Evolutionary conservation across 2,329 filamentous ascomycete species (phyloP), one percentile per base, ranked within the genome.

Genomic region (Chaetothyriales sp.): DNA sequence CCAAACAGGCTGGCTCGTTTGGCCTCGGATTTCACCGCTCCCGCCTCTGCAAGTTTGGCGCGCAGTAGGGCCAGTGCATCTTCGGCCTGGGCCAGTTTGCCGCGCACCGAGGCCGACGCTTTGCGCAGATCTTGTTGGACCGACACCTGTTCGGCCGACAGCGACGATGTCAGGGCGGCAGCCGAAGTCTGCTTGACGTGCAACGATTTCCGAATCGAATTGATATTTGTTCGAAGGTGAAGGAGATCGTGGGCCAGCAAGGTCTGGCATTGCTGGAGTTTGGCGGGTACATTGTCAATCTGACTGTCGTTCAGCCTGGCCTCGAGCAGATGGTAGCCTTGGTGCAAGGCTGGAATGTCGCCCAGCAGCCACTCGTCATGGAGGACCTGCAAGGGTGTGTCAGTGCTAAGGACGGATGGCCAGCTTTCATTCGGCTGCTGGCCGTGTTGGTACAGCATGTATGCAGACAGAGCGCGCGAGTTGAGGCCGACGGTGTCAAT

Each of bases 401-500:
- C 69, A n/a, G 69, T 66, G 29, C 63, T 61, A 18, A 73, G 59
- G 19, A 64, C 64, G 9, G 62, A 51, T 7, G 69, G 59, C 67
- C 74, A 76, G 37, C 78, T 70, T 49, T 76, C 72, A 48, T 72
- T 67, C 44, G 73, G 68, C 48, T 80, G 71, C 9, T 73, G 73
- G 4, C 59, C 58, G 53, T 68, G 60, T 55, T 73, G 69, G 51
- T 70, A 69, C 33, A 70, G 56, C 52, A 89, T 67, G 61, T 77
- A 83, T 0, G 74, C 71, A 18, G 73, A 67, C 44, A 83, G 61
- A 6, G 76, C 81, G 15, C 90, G 78, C 5, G 86, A 81, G 64
- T 97, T 97, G 48, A 95, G 77, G 8, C 90, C 90, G 43, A 97
- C 72, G 0, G 86, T 90, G 61, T 95, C 88, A 44, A 98, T 82